phyloP scores from a whole-genome alignment of 2,329 filamentous ascomycete species.

The Proliferodiscus dingleyae region DNA sequence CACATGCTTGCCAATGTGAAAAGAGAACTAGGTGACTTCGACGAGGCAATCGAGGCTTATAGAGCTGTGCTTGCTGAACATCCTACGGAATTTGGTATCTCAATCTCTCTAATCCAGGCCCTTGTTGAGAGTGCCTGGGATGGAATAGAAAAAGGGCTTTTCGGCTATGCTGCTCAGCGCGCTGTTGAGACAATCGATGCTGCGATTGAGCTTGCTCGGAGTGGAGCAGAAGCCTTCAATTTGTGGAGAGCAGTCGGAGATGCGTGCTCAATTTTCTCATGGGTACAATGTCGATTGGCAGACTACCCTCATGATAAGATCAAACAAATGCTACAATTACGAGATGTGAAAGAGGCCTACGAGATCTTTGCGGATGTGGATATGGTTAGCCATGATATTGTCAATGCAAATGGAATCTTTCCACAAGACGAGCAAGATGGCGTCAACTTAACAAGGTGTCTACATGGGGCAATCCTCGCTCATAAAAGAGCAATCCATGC shows the following conservation, averaged over 20 bases:
- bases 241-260: constrained; percentile 92
- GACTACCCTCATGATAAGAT: constrained; percentile 59
- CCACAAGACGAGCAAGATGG: constrained; percentile 30
- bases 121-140: constrained; percentile 76
- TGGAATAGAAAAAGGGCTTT: constrained; percentile 76
- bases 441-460: constrained; percentile 49
- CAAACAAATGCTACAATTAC: constrained; percentile 49
- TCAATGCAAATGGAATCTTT: constrained; percentile 31
- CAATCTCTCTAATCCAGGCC: constrained; percentile 82
- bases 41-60: constrained; percentile 76
- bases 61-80: constrained; percentile 63
- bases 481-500: constrained; percentile 81
- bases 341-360: constrained; percentile 49
- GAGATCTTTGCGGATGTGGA: constrained; percentile 66
- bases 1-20: constrained; percentile 97
- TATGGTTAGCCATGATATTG: constrained; percentile 44
- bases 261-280: constrained; percentile 78
- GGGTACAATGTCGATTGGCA: constrained; percentile 61
- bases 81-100: constrained; percentile 76
- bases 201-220: constrained; percentile 55
- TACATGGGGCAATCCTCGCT: constrained; percentile 73
- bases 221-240: constrained; percentile 73
- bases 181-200: constrained; percentile 65
- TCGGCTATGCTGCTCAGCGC: constrained; percentile 72
- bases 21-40: constrained; percentile 84